Percentiles rank a stretch among this genome's conserved stretches.
Evolutionary conservation across 805 yeast genomes (phyloP).

Genomic region (Lipomyces starkeyi): DNA sequence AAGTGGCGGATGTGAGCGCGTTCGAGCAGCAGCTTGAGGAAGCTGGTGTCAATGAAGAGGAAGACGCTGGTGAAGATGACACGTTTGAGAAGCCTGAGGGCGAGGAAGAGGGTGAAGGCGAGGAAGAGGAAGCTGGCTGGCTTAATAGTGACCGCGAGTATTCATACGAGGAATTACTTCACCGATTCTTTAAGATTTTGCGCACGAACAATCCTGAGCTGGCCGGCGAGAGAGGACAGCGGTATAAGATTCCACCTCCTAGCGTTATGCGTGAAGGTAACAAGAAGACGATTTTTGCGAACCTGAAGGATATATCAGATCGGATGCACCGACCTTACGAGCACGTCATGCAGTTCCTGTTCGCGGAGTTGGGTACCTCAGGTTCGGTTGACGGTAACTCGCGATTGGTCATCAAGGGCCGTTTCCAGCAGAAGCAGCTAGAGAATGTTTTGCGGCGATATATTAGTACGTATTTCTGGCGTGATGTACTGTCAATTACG

Average conservation of each 20-base stretch:
- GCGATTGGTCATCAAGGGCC: slow-evolving; percentile 96
- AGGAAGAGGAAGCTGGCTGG: slow-evolving; percentile 38
- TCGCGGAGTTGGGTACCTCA: slow-evolving; percentile 99
- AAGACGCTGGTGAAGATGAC: slow-evolving; percentile 24
- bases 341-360: slow-evolving; percentile 93
- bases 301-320: slow-evolving; percentile 91
- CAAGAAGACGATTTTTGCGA: slow-evolving; percentile 94
- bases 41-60: slow-evolving; percentile 77
- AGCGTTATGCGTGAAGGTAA: slow-evolving; percentile 95
- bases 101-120: slow-evolving; percentile 34
- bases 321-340: slow-evolving; percentile 96
- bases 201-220: slow-evolving; percentile 96
- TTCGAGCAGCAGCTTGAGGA: slow-evolving; percentile 88
- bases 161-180: slow-evolving; percentile 76
- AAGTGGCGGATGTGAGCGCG: slow-evolving; percentile 67
- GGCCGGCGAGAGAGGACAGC: slow-evolving; percentile 93
- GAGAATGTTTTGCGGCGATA: slow-evolving; percentile 96
- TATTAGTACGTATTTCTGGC: slow-evolving; percentile 52
- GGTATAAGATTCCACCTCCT: slow-evolving; percentile 97
- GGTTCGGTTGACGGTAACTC: slow-evolving; percentile 99
- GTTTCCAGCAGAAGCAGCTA: slow-evolving; percentile 96
- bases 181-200: slow-evolving; percentile 83
- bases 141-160: slow-evolving; percentile 57
- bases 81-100: slow-evolving; percentile 45
- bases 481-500: neutral